These are phyloP conservation scores for Sugiyamaella smithiae DNA, from an alignment of 805 yeast species.

Conservation along the genomic window DNA sequence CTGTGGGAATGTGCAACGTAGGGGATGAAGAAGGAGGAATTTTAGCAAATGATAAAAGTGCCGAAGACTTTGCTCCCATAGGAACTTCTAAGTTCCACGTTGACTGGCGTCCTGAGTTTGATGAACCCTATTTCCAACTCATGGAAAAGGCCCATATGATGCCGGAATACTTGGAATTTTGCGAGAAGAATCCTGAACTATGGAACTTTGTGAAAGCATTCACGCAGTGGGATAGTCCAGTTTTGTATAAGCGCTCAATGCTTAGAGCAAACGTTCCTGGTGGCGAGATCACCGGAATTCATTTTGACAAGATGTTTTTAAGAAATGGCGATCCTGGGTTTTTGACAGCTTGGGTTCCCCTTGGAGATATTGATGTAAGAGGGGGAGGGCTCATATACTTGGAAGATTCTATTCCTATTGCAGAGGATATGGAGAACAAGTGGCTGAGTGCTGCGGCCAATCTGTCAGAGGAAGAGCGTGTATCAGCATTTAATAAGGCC, in stretches of 20 bases:
- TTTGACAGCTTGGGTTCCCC: constrained; percentile 8
- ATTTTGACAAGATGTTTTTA: constrained; percentile 6
- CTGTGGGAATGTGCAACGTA: neutral
- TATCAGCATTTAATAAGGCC: constrained; percentile 10
- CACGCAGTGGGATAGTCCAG: constrained; percentile 5
- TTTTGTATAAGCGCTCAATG: constrained; percentile 8
- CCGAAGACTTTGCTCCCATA: constrained; percentile 5
- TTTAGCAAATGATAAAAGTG: neutral
- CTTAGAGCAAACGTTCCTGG: constrained; percentile 10
- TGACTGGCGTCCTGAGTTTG: neutral
- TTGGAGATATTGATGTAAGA: constrained; percentile 9
- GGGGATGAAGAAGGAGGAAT: constrained; percentile 6
- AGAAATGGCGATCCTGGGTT: constrained; percentile 4
- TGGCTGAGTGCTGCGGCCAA: constrained; percentile 9
- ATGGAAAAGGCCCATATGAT: constrained; percentile 1
- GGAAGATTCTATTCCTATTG: constrained; percentile 9
- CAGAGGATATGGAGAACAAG: constrained; percentile 9
- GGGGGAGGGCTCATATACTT: constrained; percentile 11
- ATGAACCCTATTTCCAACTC: neutral
- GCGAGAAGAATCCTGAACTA: neutral
- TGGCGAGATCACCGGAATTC: constrained; percentile 2
- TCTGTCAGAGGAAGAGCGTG: constrained; percentile 6
- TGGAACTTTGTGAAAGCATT: constrained; percentile 2
- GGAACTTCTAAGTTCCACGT: constrained; percentile 2
- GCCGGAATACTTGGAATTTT: constrained; percentile 5